Percentiles rank a stretch among this genome's conserved stretches.
Evolutionary conservation across 2,329 filamentous ascomycete genomes (phyloP).

Genomic region (Cytospora paraplurivora): DNA sequence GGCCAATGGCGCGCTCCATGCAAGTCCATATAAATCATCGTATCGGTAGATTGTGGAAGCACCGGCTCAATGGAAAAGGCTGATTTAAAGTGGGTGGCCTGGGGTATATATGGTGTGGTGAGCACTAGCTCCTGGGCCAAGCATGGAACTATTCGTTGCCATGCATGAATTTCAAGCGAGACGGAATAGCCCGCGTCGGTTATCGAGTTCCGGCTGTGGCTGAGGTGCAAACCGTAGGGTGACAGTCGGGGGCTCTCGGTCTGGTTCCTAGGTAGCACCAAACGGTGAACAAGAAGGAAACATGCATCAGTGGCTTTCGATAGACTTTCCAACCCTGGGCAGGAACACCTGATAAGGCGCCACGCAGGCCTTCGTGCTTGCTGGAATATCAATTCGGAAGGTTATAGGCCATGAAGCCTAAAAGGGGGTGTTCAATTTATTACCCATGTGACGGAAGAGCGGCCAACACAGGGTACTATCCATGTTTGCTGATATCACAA

Average conservation of each 20-base stretch:
- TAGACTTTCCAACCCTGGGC: neutral
- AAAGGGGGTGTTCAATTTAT: neutral
- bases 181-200: too few species aligned
- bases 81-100: neutral
- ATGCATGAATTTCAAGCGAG: too few species aligned
- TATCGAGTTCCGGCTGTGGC: too few species aligned
- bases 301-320: neutral
- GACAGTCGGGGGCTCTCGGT: neutral
- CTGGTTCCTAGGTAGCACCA: neutral
- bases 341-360: neutral
- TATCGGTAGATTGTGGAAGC: neutral
- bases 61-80: neutral
- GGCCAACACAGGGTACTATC: neutral
- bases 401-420: neutral
- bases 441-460: neutral
- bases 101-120: too few species aligned
- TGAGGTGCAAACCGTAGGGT: neutral
- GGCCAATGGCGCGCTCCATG: too few species aligned
- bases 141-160: too few species aligned
- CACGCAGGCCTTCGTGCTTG: neutral
- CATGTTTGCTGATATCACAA: neutral
- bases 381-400: neutral
- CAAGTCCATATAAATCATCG: too few species aligned
- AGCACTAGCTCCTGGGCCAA: too few species aligned
- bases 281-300: neutral